Evolutionary conservation across 2,329 filamentous ascomycete genomes (phyloP).

Genomic region (Gnomoniopsis sp.): DNA sequence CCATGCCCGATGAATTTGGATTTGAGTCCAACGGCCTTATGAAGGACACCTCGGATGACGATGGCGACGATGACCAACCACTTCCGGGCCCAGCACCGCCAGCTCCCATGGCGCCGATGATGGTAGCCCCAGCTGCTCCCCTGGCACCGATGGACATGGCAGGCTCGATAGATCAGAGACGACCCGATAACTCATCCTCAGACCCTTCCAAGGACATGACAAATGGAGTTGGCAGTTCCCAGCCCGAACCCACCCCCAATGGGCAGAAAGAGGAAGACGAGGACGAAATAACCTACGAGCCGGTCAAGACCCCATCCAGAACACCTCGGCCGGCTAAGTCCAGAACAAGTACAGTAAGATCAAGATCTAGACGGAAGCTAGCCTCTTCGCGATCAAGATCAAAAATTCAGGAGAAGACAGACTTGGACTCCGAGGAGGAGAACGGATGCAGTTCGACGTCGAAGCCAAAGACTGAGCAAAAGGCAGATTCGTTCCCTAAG

Average conservation of each 20-base stretch:
- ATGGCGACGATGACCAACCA: slow-evolving; percentile 4
- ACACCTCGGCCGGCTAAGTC: neutral
- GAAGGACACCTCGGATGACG: slow-evolving; percentile 7
- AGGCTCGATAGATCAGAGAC: neutral
- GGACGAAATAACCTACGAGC: slow-evolving; percentile 15
- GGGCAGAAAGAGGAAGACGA: slow-evolving; percentile 4
- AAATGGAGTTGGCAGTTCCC: neutral
- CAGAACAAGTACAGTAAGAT: neutral
- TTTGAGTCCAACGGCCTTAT: slow-evolving; percentile 1
- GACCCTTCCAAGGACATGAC: neutral
- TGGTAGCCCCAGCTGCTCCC: neutral
- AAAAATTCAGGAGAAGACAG: neutral
- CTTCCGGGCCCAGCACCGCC: slow-evolving; percentile 4
- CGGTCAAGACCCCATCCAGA: slow-evolving; percentile 14
- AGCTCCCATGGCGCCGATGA: slow-evolving; percentile 9
- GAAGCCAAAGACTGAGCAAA: slow-evolving; percentile 12
- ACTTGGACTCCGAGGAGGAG: neutral
- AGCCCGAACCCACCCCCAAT: neutral
- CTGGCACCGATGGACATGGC: neutral
- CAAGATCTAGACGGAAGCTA: neutral
- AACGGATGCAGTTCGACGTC: neutral
- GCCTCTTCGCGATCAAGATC: neutral
- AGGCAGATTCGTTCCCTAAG: slow-evolving; percentile 8
- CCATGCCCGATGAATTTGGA: slow-evolving; percentile 1
- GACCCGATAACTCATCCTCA: neutral